Evolutionary conservation across 176 grass and related monocot species (phyloP).

Genomic region (Bromus sterilis): DNA sequence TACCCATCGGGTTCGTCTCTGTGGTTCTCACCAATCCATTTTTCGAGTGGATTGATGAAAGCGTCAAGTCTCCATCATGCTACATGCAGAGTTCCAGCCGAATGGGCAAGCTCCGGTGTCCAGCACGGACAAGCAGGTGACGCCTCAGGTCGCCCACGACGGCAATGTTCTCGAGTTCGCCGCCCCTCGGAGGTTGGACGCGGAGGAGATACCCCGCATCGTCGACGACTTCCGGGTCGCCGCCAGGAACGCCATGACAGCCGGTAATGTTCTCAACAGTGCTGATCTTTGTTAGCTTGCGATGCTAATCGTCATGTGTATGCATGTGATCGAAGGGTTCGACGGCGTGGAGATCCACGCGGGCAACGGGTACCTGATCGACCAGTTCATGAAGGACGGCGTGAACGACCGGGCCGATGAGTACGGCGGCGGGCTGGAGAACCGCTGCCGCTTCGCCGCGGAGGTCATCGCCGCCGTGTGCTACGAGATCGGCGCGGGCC

Average conservation of each 20-base stretch:
- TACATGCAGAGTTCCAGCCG: neutral
- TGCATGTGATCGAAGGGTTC: slow-evolving; percentile 36
- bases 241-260: slow-evolving; percentile 51
- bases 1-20: neutral
- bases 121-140: neutral
- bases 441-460: slow-evolving; percentile 45
- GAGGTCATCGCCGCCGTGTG: slow-evolving; percentile 36
- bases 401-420: slow-evolving; percentile 30
- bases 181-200: neutral
- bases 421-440: slow-evolving; percentile 36
- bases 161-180: neutral
- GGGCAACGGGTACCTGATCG: slow-evolving; percentile 37
- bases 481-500: slow-evolving; percentile 22
- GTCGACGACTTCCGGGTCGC: slow-evolving; percentile 45
- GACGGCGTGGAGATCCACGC: slow-evolving; percentile 64
- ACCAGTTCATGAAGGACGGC: slow-evolving; percentile 69
- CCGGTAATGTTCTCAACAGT: slow-evolving; percentile 22
- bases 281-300: neutral
- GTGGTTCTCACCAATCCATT: too few species aligned
- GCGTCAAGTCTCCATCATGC: neutral
- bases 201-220: slow-evolving; percentile 43
- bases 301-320: neutral
- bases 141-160: neutral
- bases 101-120: neutral
- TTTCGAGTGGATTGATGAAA: neutral